phyloP scores from a whole-genome alignment of 768 basidiomycete species.

The Exidia glandulosa region DNA sequence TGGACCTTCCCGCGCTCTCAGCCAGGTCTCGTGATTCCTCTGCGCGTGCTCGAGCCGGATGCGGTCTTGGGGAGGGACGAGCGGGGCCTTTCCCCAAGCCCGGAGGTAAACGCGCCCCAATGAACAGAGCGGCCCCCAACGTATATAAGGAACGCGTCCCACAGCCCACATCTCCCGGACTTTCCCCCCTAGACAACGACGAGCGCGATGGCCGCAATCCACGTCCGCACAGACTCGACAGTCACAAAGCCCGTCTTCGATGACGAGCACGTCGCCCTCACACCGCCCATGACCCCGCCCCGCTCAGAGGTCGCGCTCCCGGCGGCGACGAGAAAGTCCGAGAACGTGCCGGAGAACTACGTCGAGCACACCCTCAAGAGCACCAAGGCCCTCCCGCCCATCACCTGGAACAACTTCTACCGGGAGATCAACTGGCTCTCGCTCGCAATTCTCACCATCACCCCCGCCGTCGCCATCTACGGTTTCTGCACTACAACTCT shows the following conservation, averaged over 20 bases:
- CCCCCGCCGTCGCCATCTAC: constrained; percentile 60
- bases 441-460: constrained; percentile 52
- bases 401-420: constrained; percentile 21
- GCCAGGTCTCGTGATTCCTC: no score
- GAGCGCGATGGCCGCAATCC: background rate
- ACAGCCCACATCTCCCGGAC: no score
- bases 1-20: no score
- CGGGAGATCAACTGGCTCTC: constrained; percentile 62
- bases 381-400: constrained; percentile 26
- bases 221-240: background rate
- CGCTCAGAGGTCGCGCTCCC: background rate
- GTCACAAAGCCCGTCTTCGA: background rate
- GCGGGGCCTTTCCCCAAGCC: no score
- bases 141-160: no score
- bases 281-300: background rate
- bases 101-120: no score
- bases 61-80: no score
- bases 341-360: constrained; percentile 19
- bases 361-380: constrained; percentile 26
- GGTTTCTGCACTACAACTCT: constrained; percentile 44
- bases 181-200: no score
- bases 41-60: no score
- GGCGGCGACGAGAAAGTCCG: background rate
- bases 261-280: background rate
- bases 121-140: no score